Percentiles rank a stretch among this genome's conserved stretches.
Conservation (phyloP, 1,139 yeast species). For the Yueomyces sp. region DNA sequence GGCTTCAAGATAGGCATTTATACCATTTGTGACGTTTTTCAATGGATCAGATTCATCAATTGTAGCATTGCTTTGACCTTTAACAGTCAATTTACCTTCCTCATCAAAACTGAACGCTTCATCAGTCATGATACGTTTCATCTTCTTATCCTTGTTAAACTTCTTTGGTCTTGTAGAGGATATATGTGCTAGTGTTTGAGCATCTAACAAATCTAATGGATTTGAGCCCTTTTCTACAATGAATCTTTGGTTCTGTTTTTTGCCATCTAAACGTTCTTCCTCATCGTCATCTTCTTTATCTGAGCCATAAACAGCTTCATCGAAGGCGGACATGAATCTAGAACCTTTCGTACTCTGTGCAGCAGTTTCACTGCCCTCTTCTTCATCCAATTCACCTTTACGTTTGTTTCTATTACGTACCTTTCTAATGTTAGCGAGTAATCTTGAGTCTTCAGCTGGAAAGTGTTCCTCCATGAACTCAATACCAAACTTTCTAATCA, state of each 20-base stretch:
- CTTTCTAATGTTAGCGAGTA: slow-evolving; percentile 76
- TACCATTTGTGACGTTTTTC: slow-evolving; percentile 36
- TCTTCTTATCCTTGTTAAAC: slow-evolving; percentile 34
- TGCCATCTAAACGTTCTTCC: slow-evolving; percentile 21
- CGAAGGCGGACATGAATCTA: slow-evolving; percentile 69
- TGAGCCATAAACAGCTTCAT: slow-evolving; percentile 48
- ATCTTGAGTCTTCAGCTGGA: slow-evolving; percentile 80
- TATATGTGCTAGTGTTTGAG: slow-evolving; percentile 72
- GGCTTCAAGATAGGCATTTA: slow-evolving; percentile 89
- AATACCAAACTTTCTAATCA: slow-evolving; percentile 79
- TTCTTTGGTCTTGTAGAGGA: slow-evolving; percentile 72
- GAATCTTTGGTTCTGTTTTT: slow-evolving; percentile 35
- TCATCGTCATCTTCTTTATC: slow-evolving; percentile 27
- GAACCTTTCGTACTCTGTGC: slow-evolving; percentile 21
- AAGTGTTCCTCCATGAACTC: slow-evolving; percentile 67
- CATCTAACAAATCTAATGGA: slow-evolving; percentile 83
- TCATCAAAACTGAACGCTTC: slow-evolving; percentile 42
- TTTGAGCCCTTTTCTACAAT: slow-evolving; percentile 70
- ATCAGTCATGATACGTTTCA: slow-evolving; percentile 17
- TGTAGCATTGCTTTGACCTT: slow-evolving; percentile 21
- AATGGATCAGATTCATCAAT: slow-evolving; percentile 42
- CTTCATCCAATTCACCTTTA: slow-evolving; percentile 33
- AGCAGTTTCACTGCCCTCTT: slow-evolving; percentile 23
- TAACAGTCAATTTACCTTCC: slow-evolving; percentile 44
- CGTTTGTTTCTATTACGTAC: slow-evolving; percentile 73